Conservation (phyloP, 2,329 filamentous ascomycete genomes). For the Cytospora schulzeri region DNA sequence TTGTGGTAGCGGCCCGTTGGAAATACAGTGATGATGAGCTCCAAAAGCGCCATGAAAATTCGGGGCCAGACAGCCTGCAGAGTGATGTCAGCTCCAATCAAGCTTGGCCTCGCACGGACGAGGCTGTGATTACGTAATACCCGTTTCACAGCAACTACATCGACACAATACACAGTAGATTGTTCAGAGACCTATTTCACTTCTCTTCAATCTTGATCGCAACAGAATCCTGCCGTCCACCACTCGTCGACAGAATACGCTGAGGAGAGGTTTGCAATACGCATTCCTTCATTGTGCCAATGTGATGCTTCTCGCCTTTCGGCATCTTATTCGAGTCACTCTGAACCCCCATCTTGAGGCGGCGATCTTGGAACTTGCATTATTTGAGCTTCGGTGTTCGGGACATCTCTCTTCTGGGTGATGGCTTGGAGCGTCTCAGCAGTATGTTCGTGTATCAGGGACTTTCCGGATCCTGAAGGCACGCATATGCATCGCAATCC, state of each 20-base stretch:
- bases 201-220: no score
- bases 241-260: no score
- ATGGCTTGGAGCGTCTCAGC: background rate
- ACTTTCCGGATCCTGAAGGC: background rate
- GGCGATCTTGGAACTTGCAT: no score
- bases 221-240: no score
- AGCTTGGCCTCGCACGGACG: background rate
- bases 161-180: no score
- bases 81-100: constrained; percentile 11
- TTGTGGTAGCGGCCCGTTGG: background rate
- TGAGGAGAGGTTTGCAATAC: background rate
- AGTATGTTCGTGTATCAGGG: background rate
- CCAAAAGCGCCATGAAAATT: constrained; percentile 15
- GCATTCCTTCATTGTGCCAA: background rate
- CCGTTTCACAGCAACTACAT: background rate
- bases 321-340: background rate
- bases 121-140: constrained; percentile 10
- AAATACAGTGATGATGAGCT: background rate
- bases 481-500: background rate
- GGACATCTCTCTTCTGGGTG: background rate
- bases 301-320: background rate
- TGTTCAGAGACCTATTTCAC: background rate
- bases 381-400: background rate
- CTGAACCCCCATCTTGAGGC: no score
- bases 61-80: constrained; percentile 8